These are phyloP conservation scores for Microcos paniculata DNA, from an alignment of 345 rosid species.

Conservation along the genomic window DNA sequence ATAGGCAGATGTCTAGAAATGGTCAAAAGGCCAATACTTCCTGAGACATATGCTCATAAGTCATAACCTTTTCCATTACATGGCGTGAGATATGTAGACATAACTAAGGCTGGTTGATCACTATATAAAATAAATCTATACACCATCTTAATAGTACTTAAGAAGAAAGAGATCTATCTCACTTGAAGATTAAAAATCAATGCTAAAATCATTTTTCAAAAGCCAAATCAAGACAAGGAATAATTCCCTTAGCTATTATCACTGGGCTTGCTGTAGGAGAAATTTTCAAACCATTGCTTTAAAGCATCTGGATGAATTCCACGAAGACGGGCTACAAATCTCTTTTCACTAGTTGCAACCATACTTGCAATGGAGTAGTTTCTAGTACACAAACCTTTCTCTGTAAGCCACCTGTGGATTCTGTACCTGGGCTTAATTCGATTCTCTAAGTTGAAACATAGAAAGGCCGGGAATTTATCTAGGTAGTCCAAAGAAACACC, in stretches of 20 bases:
- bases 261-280: constrained; percentile 27
- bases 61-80: background rate
- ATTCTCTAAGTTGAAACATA: constrained; percentile 61
- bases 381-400: constrained; percentile 41
- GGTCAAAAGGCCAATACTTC: background rate
- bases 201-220: constrained; percentile 4
- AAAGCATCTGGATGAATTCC: constrained; percentile 67
- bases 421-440: constrained; percentile 59
- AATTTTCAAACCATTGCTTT: constrained; percentile 56
- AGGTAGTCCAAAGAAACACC: constrained; percentile 45
- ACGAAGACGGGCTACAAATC: constrained; percentile 45
- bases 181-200: background rate
- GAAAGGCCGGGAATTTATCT: constrained; percentile 48
- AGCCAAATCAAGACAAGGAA: background rate
- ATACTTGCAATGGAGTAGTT: constrained; percentile 60
- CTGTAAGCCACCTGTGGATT: constrained; percentile 53
- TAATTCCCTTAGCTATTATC: background rate
- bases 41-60: background rate
- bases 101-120: background rate
- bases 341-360: constrained; percentile 66
- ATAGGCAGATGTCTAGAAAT: background rate
- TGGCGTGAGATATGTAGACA: background rate
- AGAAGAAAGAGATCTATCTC: background rate
- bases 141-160: background rate
- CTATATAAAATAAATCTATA: background rate